A percentile compares a stretch with the other conserved stretches of the same genome.
Conservation (phyloP, 2,329 filamentous ascomycete genomes). For the Aspergillus alliaceus region DNA sequence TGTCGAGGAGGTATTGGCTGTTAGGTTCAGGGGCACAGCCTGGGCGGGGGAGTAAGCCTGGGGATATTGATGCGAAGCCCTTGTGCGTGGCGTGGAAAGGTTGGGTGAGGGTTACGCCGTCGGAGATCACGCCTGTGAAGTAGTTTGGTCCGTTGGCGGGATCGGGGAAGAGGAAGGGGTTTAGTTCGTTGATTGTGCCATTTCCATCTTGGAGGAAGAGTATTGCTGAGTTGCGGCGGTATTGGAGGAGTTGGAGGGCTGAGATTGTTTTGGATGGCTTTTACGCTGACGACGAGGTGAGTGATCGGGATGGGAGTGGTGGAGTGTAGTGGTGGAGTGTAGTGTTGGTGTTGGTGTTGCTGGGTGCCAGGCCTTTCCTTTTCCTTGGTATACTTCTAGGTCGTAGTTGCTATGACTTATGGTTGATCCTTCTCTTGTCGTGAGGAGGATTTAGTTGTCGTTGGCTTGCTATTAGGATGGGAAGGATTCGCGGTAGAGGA, state of each 20-base stretch:
- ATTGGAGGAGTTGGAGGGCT: slow-evolving; percentile 62
- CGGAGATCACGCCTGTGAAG: slow-evolving; percentile 64
- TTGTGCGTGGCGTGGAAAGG: slow-evolving; percentile 54
- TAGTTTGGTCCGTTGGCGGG: slow-evolving; percentile 65
- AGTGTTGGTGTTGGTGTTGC: slow-evolving; percentile 38
- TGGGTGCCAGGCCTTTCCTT: slow-evolving; percentile 4
- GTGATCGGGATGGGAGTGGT: slow-evolving; percentile 38
- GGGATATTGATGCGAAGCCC: slow-evolving; percentile 54
- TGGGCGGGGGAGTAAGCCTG: slow-evolving; percentile 47
- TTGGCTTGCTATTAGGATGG: slow-evolving; percentile 21
- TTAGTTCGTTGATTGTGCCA: slow-evolving; percentile 72
- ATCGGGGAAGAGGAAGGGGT: slow-evolving; percentile 65
- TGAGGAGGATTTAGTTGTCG: slow-evolving; percentile 17
- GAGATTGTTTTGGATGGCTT: slow-evolving; percentile 62
- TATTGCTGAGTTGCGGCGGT: slow-evolving; percentile 65
- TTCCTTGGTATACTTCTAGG: slow-evolving; percentile 1
- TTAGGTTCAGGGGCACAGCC: not conserved
- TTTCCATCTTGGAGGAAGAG: slow-evolving; percentile 74
- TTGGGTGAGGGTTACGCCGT: slow-evolving; percentile 49
- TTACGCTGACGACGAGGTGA: slow-evolving; percentile 73
- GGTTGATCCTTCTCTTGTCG: slow-evolving; percentile 11
- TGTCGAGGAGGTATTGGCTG: slow-evolving; percentile 4
- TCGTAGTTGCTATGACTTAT: not conserved
- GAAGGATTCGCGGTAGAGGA: slow-evolving; percentile 59
- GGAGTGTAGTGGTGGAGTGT: no score